Evolutionary conservation across 768 basidiomycete genomes (phyloP).

Genomic region (Mycena galopus): DNA sequence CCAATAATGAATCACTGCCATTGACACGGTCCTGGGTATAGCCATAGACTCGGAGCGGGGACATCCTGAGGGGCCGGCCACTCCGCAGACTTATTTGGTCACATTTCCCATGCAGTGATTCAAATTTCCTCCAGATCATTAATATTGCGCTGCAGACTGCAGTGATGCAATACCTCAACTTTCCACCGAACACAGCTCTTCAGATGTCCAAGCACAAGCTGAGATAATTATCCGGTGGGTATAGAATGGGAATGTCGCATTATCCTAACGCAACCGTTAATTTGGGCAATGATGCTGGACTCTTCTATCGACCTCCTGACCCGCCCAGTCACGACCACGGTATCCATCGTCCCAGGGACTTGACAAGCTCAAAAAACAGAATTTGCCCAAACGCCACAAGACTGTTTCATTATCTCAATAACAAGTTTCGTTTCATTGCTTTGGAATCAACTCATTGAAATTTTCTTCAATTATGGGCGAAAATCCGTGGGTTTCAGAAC

Average conservation of each 20-base stretch:
- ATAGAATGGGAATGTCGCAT: conserved; percentile 1
- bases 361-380: background rate
- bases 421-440: background rate
- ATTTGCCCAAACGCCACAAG: background rate
- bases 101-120: background rate
- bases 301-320: background rate
- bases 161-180: background rate
- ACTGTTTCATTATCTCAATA: background rate
- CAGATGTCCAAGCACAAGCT: background rate
- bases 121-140: background rate
- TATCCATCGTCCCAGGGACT: background rate
- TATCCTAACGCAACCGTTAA: background rate
- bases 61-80: background rate
- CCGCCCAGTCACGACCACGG: background rate
- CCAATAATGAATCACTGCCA: background rate
- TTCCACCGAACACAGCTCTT: background rate
- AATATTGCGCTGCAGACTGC: background rate
- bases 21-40: conserved; percentile 1
- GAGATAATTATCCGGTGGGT: background rate
- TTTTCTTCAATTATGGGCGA: background rate
- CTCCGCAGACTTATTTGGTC: background rate
- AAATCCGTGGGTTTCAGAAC: background rate
- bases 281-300: background rate
- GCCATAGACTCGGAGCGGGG: background rate
- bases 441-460: background rate